A percentile compares a stretch with the other conserved stretches of the same genome.
Conservation (phyloP, 352 stramenopile species). For the Pythium sp. region DNA sequence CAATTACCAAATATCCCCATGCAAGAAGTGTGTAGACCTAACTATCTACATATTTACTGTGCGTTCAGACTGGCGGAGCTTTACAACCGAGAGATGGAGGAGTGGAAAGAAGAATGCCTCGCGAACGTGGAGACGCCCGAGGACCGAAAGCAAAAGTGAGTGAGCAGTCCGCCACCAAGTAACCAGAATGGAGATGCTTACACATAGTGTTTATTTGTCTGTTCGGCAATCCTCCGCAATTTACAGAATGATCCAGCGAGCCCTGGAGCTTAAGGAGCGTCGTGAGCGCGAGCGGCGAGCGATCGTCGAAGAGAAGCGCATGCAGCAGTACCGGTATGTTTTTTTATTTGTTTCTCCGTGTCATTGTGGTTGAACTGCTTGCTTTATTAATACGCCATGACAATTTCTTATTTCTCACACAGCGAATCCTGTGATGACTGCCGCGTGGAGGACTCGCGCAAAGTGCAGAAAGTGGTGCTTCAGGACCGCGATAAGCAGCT, state of each 20-base stretch:
- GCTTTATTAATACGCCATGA: too few species aligned
- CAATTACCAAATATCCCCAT: too few species aligned
- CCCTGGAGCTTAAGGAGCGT: conserved; percentile 64
- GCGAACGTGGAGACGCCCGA: conserved; percentile 75
- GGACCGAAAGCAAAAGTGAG: conserved; percentile 75
- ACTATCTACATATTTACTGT: background rate
- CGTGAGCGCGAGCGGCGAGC: conserved; percentile 55
- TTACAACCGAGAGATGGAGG: conserved; percentile 75
- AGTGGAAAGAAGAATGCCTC: conserved; percentile 64
- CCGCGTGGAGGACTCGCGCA: conserved; percentile 60
- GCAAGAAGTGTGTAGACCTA: too few species aligned
- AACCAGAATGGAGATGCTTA: background rate
- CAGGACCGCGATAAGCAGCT: conserved; percentile 61
- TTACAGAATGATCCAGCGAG: conserved; percentile 68
- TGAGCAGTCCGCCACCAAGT: too few species aligned
- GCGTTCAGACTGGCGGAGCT: conserved; percentile 54
- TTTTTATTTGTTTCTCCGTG: background rate
- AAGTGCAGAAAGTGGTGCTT: conserved; percentile 56
- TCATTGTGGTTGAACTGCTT: too few species aligned
- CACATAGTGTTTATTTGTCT: background rate
- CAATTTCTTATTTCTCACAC: background rate
- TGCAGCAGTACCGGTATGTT: conserved; percentile 69
- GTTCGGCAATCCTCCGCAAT: background rate
- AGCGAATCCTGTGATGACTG: conserved; percentile 72
- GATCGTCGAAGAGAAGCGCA: conserved; percentile 69